Conservation (phyloP, 78 protist genomes). For the Protostelium mycophagum region DNA sequence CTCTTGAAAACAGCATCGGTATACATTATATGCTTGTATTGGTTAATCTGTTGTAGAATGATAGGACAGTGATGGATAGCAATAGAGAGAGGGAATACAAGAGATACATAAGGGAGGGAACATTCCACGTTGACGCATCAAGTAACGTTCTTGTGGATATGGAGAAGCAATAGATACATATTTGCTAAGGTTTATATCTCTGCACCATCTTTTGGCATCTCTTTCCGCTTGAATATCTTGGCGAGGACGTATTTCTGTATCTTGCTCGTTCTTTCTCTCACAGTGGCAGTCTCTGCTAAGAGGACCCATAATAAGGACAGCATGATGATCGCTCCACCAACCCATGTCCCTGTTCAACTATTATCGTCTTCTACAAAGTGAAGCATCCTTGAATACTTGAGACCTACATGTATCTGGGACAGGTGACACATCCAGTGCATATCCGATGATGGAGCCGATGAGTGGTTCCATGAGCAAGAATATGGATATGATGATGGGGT, state of each 20-base stretch:
- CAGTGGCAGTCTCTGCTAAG: neutral
- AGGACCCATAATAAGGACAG: neutral
- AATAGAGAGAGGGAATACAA: neutral
- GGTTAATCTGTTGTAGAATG: neutral
- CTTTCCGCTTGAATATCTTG: no score
- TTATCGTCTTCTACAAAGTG: no score
- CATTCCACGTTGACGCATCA: neutral
- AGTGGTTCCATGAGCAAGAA: constrained; percentile 63
- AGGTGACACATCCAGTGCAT: constrained; percentile 3
- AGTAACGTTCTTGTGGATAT: neutral
- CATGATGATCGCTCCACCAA: neutral
- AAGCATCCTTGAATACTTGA: neutral
- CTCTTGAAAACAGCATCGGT: neutral
- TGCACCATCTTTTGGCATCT: no score
- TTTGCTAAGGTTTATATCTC: no score
- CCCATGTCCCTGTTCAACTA: neutral
- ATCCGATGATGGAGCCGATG: constrained; percentile 58
- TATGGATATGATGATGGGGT: constrained; percentile 59
- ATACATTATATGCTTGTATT: neutral
- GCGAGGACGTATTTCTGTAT: neutral
- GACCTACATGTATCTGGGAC: constrained; percentile 28
- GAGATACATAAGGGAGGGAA: neutral
- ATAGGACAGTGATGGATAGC: neutral
- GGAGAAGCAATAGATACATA: neutral
- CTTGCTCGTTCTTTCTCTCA: neutral